Conservation (phyloP, 2,329 filamentous ascomycete species). For the Colletotrichum liaoningense region DNA sequence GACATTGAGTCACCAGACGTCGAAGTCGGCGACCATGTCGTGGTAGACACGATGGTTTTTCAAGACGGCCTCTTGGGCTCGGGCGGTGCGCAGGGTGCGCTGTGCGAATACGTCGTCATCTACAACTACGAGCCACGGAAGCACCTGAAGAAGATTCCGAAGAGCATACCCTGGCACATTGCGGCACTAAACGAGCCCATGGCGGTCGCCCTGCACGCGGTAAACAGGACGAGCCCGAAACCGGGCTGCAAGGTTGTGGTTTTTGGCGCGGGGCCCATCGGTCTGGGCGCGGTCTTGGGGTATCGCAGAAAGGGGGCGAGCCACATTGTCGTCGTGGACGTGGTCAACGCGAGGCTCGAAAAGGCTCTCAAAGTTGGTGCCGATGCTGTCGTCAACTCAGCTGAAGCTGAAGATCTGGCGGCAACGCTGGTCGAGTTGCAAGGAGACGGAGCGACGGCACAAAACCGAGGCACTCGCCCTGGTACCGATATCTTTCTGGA, state of each 20-base stretch:
- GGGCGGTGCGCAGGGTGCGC: constrained; percentile 1
- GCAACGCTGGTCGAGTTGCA: neutral
- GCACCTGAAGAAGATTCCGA: neutral
- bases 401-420: neutral
- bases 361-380: constrained; percentile 6
- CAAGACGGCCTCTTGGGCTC: neutral
- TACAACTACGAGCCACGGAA: constrained; percentile 10
- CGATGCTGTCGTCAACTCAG: constrained; percentile 1
- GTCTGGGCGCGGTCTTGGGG: constrained; percentile 1
- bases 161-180: neutral
- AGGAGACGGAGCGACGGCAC: neutral
- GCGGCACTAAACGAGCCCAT: constrained; percentile 21
- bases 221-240: constrained; percentile 3
- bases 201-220: constrained; percentile 8
- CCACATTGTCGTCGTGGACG: constrained; percentile 8
- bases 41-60: constrained; percentile 8
- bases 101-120: constrained; percentile 18
- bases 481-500: constrained; percentile 12
- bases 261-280: constrained; percentile 5
- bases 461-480: neutral
- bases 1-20: neutral
- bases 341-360: constrained; percentile 1
- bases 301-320: constrained; percentile 5
- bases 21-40: constrained; percentile 4
- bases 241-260: constrained; percentile 6